Evolutionary conservation across 257 asterid species (phyloP).

Genomic region (Penstemon eatonii): DNA sequence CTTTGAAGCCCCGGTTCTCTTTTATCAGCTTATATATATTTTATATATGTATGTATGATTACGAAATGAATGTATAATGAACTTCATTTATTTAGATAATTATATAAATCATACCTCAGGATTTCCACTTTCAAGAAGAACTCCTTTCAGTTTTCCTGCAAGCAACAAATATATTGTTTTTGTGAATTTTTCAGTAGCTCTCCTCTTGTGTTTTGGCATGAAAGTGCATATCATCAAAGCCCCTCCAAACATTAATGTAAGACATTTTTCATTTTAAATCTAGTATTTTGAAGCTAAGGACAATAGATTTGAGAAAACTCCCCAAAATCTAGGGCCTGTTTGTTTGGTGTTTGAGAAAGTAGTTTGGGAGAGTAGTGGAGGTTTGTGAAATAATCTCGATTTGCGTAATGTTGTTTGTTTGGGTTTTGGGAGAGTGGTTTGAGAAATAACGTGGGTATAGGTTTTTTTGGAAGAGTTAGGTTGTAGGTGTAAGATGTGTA

Average conservation of each 20-base stretch:
- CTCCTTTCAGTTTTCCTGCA: slow-evolving; percentile 89
- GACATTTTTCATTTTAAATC: background rate
- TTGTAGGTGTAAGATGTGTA: too few species aligned
- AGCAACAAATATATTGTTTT: slow-evolving; percentile 21
- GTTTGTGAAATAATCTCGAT: too few species aligned
- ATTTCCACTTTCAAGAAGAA: slow-evolving; percentile 92
- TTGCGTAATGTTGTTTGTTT: too few species aligned
- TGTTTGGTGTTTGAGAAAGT: too few species aligned
- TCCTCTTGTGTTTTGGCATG: background rate
- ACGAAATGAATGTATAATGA: slow-evolving; percentile 7
- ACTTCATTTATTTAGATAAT: background rate
- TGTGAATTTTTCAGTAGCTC: slow-evolving; percentile 3
- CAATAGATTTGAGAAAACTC: background rate
- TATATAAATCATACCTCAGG: slow-evolving; percentile 59
- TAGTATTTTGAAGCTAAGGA: background rate
- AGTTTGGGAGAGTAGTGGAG: too few species aligned
- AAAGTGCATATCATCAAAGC: background rate
- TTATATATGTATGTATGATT: background rate
- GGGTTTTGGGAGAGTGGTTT: too few species aligned
- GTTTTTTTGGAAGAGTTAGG: too few species aligned
- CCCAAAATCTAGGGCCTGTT: too few species aligned
- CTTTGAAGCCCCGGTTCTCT: slow-evolving; percentile 3
- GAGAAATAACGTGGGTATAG: too few species aligned
- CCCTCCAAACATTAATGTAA: background rate
- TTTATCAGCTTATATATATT: background rate